phyloP scores from a whole-genome alignment of 108 stramenopile genomes.

The Conticribra guillardii region DNA sequence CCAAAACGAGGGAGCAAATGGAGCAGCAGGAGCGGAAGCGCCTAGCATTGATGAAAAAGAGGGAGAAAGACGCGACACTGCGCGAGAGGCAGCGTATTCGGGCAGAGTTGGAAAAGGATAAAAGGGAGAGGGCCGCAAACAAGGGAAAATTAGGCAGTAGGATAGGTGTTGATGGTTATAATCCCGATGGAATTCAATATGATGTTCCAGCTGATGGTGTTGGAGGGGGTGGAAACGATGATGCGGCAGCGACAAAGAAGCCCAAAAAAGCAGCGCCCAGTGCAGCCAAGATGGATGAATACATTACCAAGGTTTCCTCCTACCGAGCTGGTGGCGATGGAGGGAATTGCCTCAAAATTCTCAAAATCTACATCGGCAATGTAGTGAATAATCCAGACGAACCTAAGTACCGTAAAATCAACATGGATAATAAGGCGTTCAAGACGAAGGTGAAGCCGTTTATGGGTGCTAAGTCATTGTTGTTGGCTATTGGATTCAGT shows the following conservation, averaged over 20 bases:
- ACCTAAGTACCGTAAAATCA: constrained; percentile 84
- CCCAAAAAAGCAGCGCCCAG: constrained; percentile 57
- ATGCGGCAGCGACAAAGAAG: constrained; percentile 46
- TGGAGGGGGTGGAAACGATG: constrained; percentile 24
- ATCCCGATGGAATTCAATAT: constrained; percentile 91
- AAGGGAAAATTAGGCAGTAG: constrained; percentile 84
- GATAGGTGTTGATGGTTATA: constrained; percentile 93
- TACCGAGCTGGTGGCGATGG: constrained; percentile 94
- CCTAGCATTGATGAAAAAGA: constrained; percentile 61
- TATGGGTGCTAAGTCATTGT: constrained; percentile 76
- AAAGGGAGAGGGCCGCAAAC: constrained; percentile 83
- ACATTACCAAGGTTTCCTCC: constrained; percentile 77
- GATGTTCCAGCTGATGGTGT: constrained; percentile 53
- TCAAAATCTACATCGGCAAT: constrained; percentile 86
- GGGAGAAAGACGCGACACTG: constrained; percentile 76
- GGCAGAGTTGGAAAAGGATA: constrained; percentile 92
- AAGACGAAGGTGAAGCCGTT: constrained; percentile 88
- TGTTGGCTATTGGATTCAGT: constrained; percentile 82
- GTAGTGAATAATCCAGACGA: constrained; percentile 87
- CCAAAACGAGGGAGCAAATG: constrained; percentile 87
- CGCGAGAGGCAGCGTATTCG: constrained; percentile 87
- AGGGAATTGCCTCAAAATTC: constrained; percentile 89
- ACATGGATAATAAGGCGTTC: constrained; percentile 94
- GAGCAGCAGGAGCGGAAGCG: constrained; percentile 86
- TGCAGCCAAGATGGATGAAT: constrained; percentile 83